Evolutionary conservation across 2,329 filamentous ascomycete species (phyloP).

Genomic region (Colletotrichum lentis): DNA sequence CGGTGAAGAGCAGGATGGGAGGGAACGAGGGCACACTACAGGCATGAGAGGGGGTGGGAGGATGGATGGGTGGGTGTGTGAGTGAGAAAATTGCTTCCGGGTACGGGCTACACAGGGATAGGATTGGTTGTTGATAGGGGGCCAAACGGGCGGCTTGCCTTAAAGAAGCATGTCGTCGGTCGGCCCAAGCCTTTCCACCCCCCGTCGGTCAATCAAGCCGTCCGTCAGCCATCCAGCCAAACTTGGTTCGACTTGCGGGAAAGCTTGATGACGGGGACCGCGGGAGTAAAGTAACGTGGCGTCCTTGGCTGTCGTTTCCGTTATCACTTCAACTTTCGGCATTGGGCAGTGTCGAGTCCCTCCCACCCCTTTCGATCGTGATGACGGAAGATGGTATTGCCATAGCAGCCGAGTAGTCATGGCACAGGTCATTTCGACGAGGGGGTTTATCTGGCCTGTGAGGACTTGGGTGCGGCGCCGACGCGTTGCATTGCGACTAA

Average conservation of each 20-base stretch:
- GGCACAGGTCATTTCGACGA: background rate
- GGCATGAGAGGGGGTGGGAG: background rate
- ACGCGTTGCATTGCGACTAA: slow-evolving; percentile 2
- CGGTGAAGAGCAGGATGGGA: background rate
- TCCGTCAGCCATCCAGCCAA: background rate
- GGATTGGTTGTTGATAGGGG: slow-evolving; percentile 5
- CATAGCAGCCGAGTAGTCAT: background rate
- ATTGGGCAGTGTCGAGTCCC: background rate
- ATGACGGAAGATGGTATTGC: background rate
- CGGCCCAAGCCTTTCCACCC: too few relatives aligned
- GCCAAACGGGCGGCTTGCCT: slow-evolving; percentile 3
- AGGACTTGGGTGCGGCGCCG: background rate
- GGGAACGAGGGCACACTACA: too few relatives aligned
- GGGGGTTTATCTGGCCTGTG: background rate
- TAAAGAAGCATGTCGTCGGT: slow-evolving; percentile 9
- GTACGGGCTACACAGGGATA: background rate
- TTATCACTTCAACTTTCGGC: background rate
- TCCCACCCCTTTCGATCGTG: background rate
- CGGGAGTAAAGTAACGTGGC: background rate
- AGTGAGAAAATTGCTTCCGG: background rate
- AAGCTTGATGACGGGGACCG: slow-evolving; percentile 4
- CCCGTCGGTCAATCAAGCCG: too few relatives aligned
- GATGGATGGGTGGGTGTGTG: background rate
- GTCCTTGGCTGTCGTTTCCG: background rate
- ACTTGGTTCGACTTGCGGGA: background rate